Evolutionary conservation across 2,329 filamentous ascomycete species (phyloP), one percentile per base, ranked within the genome.

Genomic region (Passalora sequoiae): DNA sequence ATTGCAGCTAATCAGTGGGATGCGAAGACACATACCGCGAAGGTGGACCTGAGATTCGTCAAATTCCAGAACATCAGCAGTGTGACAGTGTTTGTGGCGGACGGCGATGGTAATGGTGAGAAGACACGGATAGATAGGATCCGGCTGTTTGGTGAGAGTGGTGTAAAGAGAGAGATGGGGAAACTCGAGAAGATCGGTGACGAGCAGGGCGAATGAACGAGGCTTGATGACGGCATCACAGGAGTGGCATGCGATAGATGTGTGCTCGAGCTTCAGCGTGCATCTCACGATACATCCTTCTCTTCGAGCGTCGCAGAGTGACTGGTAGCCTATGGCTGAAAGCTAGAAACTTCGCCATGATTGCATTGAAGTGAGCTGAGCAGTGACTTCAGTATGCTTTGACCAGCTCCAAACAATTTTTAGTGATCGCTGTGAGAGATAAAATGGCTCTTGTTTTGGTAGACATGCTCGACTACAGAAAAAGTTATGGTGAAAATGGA

Each of bases 31-130:
- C 68, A 66, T 13, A 75, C 72, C 1, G 72, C 72, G 13, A 74
- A 71, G 59, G 55, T 74, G 20, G 71, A 74, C 66, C 70, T 97
- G 58, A 85, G 89, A 10, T 96, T 91, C 61, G 92, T 98, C 68
- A 96, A 96, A 71, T 98, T 97, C 73, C 92, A 97, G 70, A 94
- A 89, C 62, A 85, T 96, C 41, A 84, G 81, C 47, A 92, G 83
- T 49, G 63, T 98, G 57, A 84, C 94, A 13, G 58, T 98, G 8
- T 98, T 96, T 65, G 82, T 98, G 24, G 85, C 86, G 41, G 83
- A 94, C 62, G 70, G 69, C 3, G 89, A 89, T 2, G 86, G 91
- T 42, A 83, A 87, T 39, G 79, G 83, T 31, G 89, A 97, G 63
- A 89, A 86, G 72, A 83, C 92, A 45, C 81, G 92, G 44, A 67